A percentile compares a stretch with the other conserved stretches of the same genome.
Evolutionary conservation across 179 eudicot species (phyloP).

Genomic region (Heliamphora pulchella): DNA sequence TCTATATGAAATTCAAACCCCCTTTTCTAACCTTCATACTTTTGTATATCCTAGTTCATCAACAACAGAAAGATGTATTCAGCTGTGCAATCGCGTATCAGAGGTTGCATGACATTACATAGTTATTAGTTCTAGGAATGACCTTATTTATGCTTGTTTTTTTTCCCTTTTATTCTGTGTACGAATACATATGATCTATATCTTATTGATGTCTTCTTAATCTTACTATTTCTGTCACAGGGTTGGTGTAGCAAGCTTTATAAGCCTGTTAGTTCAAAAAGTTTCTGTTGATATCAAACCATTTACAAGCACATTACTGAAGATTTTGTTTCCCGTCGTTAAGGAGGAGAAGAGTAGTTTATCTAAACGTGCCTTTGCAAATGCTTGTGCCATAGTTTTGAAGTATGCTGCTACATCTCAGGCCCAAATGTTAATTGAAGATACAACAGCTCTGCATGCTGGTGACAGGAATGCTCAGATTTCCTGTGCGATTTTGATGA

Average conservation of each 20-base stretch:
- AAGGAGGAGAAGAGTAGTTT: constrained; percentile 75
- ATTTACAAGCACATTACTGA: constrained; percentile 58
- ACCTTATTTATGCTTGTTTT: not conserved
- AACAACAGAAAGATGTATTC: not conserved
- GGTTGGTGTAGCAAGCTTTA: constrained; percentile 93
- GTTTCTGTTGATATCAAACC: constrained; percentile 77
- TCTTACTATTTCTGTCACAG: constrained; percentile 28
- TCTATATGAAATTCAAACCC: too few species aligned
- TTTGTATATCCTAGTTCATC: not conserved
- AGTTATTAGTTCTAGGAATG: not conserved
- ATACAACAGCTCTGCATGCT: constrained; percentile 62
- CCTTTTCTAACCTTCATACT: too few species aligned
- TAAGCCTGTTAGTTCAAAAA: constrained; percentile 77
- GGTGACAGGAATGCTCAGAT: constrained; percentile 89
- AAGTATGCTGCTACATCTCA: constrained; percentile 68
- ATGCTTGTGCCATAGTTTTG: constrained; percentile 80
- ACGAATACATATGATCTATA: not conserved
- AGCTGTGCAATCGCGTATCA: not conserved
- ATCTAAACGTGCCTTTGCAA: constrained; percentile 88
- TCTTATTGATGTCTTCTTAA: constrained; percentile 1
- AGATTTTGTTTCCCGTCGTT: constrained; percentile 69
- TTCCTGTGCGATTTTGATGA: constrained; percentile 77
- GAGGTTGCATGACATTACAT: not conserved
- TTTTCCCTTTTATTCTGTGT: not conserved
- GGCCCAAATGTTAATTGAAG: constrained; percentile 72